A percentile compares a stretch with the other conserved stretches of the same genome.
These are phyloP conservation scores for Suhomyces guaymorum DNA, from an alignment of 1,139 yeast species.

Conservation along the genomic window DNA sequence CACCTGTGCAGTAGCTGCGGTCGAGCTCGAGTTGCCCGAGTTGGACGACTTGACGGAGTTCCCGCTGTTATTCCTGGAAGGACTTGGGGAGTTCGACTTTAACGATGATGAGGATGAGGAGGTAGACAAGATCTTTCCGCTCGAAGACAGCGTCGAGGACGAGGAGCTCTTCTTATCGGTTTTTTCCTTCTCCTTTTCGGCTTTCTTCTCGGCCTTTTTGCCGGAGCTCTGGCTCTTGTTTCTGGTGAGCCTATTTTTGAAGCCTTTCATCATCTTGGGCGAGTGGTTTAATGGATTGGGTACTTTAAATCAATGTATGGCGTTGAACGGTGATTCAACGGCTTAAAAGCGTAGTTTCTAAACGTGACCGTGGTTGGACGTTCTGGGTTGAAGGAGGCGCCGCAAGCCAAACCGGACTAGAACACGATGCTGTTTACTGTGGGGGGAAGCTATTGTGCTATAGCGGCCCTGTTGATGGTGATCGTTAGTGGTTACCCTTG, in stretches of 20 bases:
- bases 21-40: constrained; percentile 16
- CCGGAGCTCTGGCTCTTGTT: constrained; percentile 41
- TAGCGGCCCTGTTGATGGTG: too few relatives aligned
- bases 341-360: too few relatives aligned
- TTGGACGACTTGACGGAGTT: constrained; percentile 30
- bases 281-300: background rate
- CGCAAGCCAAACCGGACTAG: too few relatives aligned
- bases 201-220: constrained; percentile 40
- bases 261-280: constrained; percentile 51
- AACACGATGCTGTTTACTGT: too few relatives aligned
- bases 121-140: constrained; percentile 7
- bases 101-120: constrained; percentile 24
- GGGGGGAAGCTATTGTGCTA: too few relatives aligned
- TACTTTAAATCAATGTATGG: too few relatives aligned
- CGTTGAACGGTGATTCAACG: too few relatives aligned
- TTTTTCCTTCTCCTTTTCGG: constrained; percentile 23
- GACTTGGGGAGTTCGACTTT: constrained; percentile 35
- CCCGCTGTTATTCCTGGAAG: constrained; percentile 37
- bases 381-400: too few relatives aligned
- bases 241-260: constrained; percentile 50
- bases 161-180: constrained; percentile 15
- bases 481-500: too few relatives aligned
- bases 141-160: constrained; percentile 10
- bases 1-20: constrained; percentile 14
- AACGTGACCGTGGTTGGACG: too few relatives aligned